Conservation (phyloP, 768 basidiomycete species). For the Hypholoma fasciculare region DNA sequence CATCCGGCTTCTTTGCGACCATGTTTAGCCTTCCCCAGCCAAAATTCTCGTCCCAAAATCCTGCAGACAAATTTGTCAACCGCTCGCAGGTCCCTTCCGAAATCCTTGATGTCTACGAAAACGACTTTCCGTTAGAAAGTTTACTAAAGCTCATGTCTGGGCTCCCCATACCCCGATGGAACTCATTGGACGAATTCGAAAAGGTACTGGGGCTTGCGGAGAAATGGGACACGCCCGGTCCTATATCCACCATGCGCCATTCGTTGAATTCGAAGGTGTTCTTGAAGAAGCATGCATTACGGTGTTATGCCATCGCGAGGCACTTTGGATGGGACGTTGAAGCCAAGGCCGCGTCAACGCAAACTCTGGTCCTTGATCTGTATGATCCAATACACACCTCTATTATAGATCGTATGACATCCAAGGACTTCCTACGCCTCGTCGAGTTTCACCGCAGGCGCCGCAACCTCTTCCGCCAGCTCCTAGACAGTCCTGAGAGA, state of each 20-base stretch:
- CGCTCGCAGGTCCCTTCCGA: background rate
- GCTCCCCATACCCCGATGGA: constrained; percentile 46
- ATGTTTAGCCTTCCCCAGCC: constrained; percentile 62
- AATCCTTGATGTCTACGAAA: constrained; percentile 38
- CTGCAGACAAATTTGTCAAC: constrained; percentile 3
- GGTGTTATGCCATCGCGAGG: constrained; percentile 54
- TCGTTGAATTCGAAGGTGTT: constrained; percentile 48
- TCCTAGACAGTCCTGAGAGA: constrained; percentile 60
- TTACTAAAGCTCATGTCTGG: constrained; percentile 61
- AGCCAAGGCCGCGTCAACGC: constrained; percentile 53
- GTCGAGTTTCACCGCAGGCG: constrained; percentile 59
- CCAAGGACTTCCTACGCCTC: constrained; percentile 53
- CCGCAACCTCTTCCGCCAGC: constrained; percentile 46
- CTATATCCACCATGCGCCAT: constrained; percentile 54
- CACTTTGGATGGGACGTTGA: constrained; percentile 66
- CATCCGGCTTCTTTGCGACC: constrained; percentile 60
- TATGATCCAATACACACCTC: constrained; percentile 38
- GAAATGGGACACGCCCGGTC: constrained; percentile 71
- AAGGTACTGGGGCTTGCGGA: constrained; percentile 60
- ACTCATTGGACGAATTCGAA: constrained; percentile 53
- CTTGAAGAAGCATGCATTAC: constrained; percentile 43
- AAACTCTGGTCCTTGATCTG: constrained; percentile 57
- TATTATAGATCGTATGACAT: constrained; percentile 46
- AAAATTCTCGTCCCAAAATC: background rate
- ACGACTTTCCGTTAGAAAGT: constrained; percentile 48